A percentile compares a stretch with the other conserved stretches of the same genome.
These are phyloP conservation scores for Lepiota subincarnata DNA, from an alignment of 768 basidiomycete species.

Conservation along the genomic window DNA sequence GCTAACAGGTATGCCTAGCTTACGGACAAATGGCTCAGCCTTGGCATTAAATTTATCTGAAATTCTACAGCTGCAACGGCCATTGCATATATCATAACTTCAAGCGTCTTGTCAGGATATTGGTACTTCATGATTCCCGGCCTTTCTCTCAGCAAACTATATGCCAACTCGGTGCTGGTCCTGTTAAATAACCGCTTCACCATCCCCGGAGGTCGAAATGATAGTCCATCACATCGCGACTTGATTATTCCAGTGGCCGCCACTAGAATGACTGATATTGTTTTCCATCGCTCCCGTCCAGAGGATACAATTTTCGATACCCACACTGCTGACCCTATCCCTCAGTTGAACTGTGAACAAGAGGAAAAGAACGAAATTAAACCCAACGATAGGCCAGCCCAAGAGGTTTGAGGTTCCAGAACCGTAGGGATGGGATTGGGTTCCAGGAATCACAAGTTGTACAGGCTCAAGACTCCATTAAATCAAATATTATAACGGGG, in stretches of 20 bases:
- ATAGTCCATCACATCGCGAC: background rate
- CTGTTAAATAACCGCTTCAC: conserved; percentile 8
- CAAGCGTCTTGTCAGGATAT: background rate
- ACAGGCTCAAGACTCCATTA: too few relatives aligned
- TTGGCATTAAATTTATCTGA: background rate
- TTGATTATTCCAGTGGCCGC: too few relatives aligned
- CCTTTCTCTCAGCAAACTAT: conserved; percentile 1
- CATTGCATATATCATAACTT: background rate
- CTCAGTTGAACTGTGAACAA: too few relatives aligned
- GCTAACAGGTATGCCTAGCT: background rate
- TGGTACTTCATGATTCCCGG: conserved; percentile 5
- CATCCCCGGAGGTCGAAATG: conserved; percentile 3
- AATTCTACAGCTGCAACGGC: background rate
- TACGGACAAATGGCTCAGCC: too few relatives aligned
- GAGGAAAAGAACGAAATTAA: too few relatives aligned
- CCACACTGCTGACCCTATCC: too few relatives aligned
- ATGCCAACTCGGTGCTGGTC: conserved; percentile 2
- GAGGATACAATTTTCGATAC: too few relatives aligned
- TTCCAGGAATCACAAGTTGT: too few relatives aligned
- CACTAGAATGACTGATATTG: background rate
- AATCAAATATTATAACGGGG: too few relatives aligned
- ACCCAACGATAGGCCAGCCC: too few relatives aligned
- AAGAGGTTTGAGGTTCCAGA: too few relatives aligned
- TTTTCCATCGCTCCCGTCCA: background rate
- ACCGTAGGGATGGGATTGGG: too few relatives aligned